These are phyloP conservation scores for Phaeophleospora eucalypticola DNA, from an alignment of 2,329 filamentous ascomycete species.

Conservation along the genomic window DNA sequence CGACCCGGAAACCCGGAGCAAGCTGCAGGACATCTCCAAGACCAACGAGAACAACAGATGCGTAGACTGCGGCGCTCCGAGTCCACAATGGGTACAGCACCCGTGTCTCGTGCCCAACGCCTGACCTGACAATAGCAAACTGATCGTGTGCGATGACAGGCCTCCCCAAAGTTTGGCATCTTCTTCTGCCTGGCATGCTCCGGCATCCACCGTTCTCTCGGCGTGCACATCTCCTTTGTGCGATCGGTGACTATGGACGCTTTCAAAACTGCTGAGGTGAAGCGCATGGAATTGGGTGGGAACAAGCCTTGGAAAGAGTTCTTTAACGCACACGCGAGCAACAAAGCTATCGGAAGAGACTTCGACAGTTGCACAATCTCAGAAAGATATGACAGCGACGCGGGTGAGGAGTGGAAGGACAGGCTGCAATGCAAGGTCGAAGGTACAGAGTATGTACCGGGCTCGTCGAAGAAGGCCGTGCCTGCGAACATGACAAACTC, in stretches of 20 bases:
- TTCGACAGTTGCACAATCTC: conserved; percentile 89
- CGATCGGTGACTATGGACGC: conserved; percentile 98
- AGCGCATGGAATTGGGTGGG: conserved; percentile 87
- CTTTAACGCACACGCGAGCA: conserved; percentile 60
- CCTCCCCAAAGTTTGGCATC: conserved; percentile 91
- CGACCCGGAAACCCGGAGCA: conserved; percentile 92
- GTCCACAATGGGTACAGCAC: conserved; percentile 81
- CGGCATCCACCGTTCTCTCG: conserved; percentile 87
- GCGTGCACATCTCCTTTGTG: conserved; percentile 98
- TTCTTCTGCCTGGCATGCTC: conserved; percentile 98
- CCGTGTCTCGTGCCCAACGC: conserved; percentile 6
- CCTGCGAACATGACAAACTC: conserved; percentile 18
- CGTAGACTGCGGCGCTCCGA: conserved; percentile 92
- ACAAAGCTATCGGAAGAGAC: conserved; percentile 43
- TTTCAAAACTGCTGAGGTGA: conserved; percentile 89
- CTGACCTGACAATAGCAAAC: background rate
- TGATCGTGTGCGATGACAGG: conserved; percentile 39
- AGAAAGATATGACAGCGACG: conserved; percentile 83
- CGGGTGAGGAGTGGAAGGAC: conserved; percentile 94
- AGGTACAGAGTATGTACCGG: conserved; percentile 74
- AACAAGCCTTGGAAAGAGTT: conserved; percentile 85
- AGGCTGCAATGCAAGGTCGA: conserved; percentile 83
- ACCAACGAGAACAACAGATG: conserved; percentile 83
- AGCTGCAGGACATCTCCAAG: conserved; percentile 91
- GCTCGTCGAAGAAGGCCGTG: conserved; percentile 21